Base-by-base conservation (phyloP, 805 yeast species). In the Sugiyamaella americana region DNA sequence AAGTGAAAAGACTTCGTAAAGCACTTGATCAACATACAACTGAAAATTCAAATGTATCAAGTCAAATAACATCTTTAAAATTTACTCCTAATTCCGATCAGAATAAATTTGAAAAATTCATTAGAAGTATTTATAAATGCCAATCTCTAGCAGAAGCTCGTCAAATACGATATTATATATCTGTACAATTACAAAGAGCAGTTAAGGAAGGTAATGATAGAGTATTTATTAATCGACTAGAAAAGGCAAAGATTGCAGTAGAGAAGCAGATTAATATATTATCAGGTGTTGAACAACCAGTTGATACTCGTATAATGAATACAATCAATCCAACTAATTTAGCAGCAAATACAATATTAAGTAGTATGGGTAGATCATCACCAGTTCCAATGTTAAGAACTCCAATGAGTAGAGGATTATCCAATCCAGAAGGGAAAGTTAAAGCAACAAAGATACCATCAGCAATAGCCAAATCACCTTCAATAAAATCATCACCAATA, bases 1-100 rank as follows among this genome's bases (percentile, higher is more conserved):
- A 85, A 57, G 94, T 88, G 0, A 76, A 81, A 49, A 75, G 79
- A 52, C 72, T 89, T 19, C 67, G 95, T 50, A 78, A 74, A 19
- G 84, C 86, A 1, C 66, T 88, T 30, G 82, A 81, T 51, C 74
- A 78, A 51, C 93, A 87, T 56, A 71, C 60, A 10, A 13, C 11
- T 26, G n/a, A n/a, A n/a, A n/a, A n/a, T n/a, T 49, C 48, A n/a
- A 29, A 11, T 32, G 43, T 37, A n/a, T 17, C 49, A 3, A 22
- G 39, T 23, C 11, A 37, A 17, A n/a, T 18, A 10, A 18, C 20
- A 5, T 11, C 20, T 2, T 52, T 60, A 18, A 63, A 63, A 41
- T 54, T 76, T 21, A 66, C 69, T 0, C 64, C 72, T 1, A 64
- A 61, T 19, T 69, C 76, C 36, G 68, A 68, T 40, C 62, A 65